Evolutionary conservation across 108 stramenopile genomes (phyloP), one percentile per base, ranked within the genome.

Genomic region (Epipyxis sp.): DNA sequence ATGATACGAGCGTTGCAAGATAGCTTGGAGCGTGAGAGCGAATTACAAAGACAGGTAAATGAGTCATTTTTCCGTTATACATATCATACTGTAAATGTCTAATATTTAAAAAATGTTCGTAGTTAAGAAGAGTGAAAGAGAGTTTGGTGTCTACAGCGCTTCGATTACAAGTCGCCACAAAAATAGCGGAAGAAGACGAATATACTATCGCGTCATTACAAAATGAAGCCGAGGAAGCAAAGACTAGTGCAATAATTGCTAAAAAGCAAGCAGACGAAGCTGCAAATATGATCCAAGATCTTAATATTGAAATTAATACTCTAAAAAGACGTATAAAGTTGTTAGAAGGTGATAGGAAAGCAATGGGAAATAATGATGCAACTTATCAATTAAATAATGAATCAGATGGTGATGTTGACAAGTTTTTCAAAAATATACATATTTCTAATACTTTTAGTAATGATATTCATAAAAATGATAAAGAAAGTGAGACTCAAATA

Each of bases 1-100:
- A 10, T 65, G 6, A 65, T 65, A 32, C 61, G 61, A 37, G 61
- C 61, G 20, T 32, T 65, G 10, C 34, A 3, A 32, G 61, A 65
- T 32, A 65, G 61, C 61, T 65, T 65, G 61, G 61, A 65, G 61
- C 61, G 61, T 6, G 61, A 65, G 35, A 35, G 34, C 10, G 61
- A 65, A 37, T 37, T 65, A 32, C 61, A 65, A 32, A 29, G 61
- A 35, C 61, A 65, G 61, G 61, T 65, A 65, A 6, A 32, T 25
- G 6, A 3, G 13, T 6, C 6, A 13, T 10, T 32, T 65, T 16
- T 25, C 34, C 35, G 20, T 25, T 32, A 13, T 20, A 20, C 20
- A 6, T 50, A 50, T 20, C 46, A 6, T 20, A 6, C 61, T 10
- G 35, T 10, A 6, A 32, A 16, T 32, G 13, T 32, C 30, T 65